A percentile compares a stretch with the other conserved stretches of the same genome.
Conservation (phyloP, 148 eudicot species). For the Cornus suecica region DNA sequence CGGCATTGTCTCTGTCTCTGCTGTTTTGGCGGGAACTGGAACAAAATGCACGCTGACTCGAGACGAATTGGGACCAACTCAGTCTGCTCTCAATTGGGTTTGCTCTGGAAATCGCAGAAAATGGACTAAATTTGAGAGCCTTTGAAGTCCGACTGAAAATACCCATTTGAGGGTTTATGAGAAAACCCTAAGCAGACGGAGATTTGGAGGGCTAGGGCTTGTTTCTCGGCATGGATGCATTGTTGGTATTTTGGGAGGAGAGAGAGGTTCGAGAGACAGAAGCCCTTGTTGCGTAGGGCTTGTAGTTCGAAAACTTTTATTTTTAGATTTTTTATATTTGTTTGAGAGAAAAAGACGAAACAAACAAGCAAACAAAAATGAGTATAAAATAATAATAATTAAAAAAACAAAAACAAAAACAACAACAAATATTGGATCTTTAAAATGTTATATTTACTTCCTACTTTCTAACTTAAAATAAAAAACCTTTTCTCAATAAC, state of each 20-base stretch:
- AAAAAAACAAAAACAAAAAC: too few species aligned
- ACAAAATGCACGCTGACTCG: constrained; percentile 31
- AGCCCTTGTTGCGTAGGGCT: too few species aligned
- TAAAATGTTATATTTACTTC: too few species aligned
- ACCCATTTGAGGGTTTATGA: constrained; percentile 28
- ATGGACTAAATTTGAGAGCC: constrained; percentile 19
- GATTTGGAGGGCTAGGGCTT: neutral
- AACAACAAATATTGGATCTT: too few species aligned
- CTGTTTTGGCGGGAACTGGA: constrained; percentile 42
- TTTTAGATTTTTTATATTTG: too few species aligned
- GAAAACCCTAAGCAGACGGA: neutral
- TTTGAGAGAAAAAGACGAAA: too few species aligned
- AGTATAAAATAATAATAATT: too few species aligned
- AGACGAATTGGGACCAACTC: constrained; percentile 23
- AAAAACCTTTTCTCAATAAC: too few species aligned
- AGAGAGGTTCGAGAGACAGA: neutral
- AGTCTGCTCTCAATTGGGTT: constrained; percentile 12
- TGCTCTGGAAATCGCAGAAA: constrained; percentile 7
- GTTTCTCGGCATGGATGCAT: neutral
- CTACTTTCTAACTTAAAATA: too few species aligned
- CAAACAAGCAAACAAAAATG: too few species aligned
- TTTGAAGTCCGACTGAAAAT: constrained; percentile 40
- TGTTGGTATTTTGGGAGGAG: neutral
- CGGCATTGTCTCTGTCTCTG: constrained; percentile 40
- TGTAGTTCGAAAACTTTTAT: too few species aligned